Evolutionary conservation across 805 yeast genomes (phyloP), one percentile per base, ranked within the genome.

Genomic region (Saturnispora sanitii): DNA sequence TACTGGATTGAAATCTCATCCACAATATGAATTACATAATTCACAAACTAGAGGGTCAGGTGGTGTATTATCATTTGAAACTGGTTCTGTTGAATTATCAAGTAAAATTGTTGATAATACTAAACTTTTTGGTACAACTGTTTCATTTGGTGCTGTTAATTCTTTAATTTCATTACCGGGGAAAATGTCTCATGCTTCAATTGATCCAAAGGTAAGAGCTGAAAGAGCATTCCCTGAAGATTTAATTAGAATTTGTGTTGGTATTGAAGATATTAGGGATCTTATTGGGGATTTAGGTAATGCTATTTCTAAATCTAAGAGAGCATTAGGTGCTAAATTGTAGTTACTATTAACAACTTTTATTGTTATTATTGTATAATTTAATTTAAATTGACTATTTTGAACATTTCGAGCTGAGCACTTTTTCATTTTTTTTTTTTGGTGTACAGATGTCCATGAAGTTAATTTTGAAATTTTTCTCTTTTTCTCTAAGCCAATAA

Each of bases 141-240:
- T 88, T 7, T 82, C 94, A 9, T 88, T 88, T 62, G 97, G 97
- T 18, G 82, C 95, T 59, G 95, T 90, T 45, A 85, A 86, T 66
- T 83, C 95, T 15, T 70, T 88, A 56, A 85, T 88, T 43, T 85
- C 95, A 30, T 74, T 88, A 79, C 97, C 97, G 13, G 85, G 96
- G 61, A 75, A 75, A 60, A 88, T 88, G 96, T 84, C 95, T 6
- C 97, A 88, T 57, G 96, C 96, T n/a, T 81, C 95, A 3, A 88
- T 88, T 47, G 95, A 87, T 51, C 81, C 87, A 20, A 76, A 83
- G 55, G 79, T 85, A 3, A 77, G 96, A 60, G 79, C 78, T 37
- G 94, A 82, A 59, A 77, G 97, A 58, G 86, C 79, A 34, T 78
- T 88, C 64, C 95, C 96, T 2, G 96, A 88, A 61, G 96, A 90